Conservation (phyloP, 2,329 filamentous ascomycete species). For the Xylariaceae sp. region DNA sequence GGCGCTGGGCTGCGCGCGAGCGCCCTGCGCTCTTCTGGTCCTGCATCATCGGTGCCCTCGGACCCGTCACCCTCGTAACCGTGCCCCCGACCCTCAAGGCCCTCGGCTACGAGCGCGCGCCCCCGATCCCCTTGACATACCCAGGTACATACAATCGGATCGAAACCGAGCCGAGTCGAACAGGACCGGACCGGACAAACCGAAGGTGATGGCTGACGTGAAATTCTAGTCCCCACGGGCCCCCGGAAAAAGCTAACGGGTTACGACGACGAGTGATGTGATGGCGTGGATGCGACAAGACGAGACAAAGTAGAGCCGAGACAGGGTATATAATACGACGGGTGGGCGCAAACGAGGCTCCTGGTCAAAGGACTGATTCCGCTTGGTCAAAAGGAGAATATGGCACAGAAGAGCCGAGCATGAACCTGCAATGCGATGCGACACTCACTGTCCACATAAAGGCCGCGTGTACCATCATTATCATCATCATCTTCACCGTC, state of each 20-base stretch:
- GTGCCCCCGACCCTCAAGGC: constrained; percentile 68
- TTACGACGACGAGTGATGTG: constrained; percentile 48
- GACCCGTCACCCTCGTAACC: constrained; percentile 64
- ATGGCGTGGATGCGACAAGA: neutral
- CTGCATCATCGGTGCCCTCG: constrained; percentile 64
- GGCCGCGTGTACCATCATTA: constrained; percentile 11
- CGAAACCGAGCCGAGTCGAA: neutral
- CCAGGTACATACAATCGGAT: constrained; percentile 55
- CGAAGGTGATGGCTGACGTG: constrained; percentile 18
- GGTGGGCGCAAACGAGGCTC: neutral
- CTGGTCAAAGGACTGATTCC: neutral
- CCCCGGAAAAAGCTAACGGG: constrained; percentile 56
- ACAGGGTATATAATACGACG: neutral
- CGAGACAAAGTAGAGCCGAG: neutral
- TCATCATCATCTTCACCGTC: neutral
- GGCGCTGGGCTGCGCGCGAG: constrained; percentile 81
- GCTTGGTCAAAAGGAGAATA: neutral
- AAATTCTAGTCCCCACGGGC: constrained; percentile 47
- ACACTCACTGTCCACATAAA: neutral
- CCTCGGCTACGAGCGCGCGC: constrained; percentile 68
- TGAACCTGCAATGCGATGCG: neutral
- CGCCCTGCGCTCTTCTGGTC: constrained; percentile 91
- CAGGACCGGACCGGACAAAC: neutral
- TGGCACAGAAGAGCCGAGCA: neutral
- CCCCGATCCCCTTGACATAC: constrained; percentile 80